phyloP scores from a whole-genome alignment of 1,284 basidiomycete species.

The Sphagnurus paluster region DNA sequence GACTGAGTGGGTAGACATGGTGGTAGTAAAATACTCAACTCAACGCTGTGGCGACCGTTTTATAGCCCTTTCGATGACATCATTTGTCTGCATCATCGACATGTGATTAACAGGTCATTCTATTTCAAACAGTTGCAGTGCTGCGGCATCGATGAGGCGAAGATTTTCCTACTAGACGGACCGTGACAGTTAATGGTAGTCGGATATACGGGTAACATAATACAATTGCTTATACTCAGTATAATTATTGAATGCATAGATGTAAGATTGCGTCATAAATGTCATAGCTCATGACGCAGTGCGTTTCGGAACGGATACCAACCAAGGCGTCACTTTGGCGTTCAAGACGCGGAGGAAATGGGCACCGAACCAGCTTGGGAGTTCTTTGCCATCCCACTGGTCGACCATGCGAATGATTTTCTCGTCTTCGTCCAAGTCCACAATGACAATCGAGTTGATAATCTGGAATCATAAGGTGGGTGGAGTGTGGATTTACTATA shows the following conservation, averaged over 20 bases:
- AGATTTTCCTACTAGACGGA: too few relatives aligned
- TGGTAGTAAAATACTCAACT: too few relatives aligned
- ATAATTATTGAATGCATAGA: too few relatives aligned
- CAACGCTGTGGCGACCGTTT: too few relatives aligned
- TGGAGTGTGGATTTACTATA: neutral
- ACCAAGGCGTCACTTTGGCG: constrained; percentile 50
- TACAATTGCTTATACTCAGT: too few relatives aligned
- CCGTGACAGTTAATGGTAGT: too few relatives aligned
- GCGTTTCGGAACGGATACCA: constrained; percentile 44
- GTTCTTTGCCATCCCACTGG: constrained; percentile 61
- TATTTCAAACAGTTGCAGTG: too few relatives aligned
- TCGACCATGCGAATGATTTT: constrained; percentile 62
- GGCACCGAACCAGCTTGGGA: constrained; percentile 47
- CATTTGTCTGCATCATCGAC: too few relatives aligned
- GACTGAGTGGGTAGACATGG: constrained; percentile 28
- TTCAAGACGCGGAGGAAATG: constrained; percentile 47
- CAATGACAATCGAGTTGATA: constrained; percentile 59
- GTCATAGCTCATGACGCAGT: constrained; percentile 3
- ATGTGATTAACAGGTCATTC: too few relatives aligned
- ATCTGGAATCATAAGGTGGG: constrained; percentile 24
- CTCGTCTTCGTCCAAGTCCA: constrained; percentile 63
- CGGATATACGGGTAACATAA: too few relatives aligned
- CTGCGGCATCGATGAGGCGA: too few relatives aligned
- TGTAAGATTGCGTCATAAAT: neutral
- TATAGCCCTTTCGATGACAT: too few relatives aligned